Percentiles rank a stretch among this genome's conserved stretches.
Evolutionary conservation across 2,329 filamentous ascomycete species (phyloP).

Genomic region (Orbilia ellipsospora): DNA sequence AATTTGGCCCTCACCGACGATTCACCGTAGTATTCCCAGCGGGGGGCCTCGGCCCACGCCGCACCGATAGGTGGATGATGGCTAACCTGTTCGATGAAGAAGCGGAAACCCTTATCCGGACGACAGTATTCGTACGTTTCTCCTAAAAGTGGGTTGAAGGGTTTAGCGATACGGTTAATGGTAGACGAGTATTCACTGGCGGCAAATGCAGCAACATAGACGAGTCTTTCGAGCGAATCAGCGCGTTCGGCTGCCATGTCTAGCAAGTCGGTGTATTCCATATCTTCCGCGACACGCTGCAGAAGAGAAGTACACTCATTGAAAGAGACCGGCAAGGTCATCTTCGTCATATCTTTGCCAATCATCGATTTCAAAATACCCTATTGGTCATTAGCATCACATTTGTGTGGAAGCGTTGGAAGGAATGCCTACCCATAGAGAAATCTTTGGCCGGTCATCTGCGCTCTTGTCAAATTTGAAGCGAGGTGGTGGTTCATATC

Average conservation of each 20-base stretch:
- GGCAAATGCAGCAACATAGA: slow-evolving; percentile 95
- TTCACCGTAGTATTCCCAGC: slow-evolving; percentile 98
- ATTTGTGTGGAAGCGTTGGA: slow-evolving; percentile 47
- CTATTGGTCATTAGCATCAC: slow-evolving; percentile 65
- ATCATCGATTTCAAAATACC: slow-evolving; percentile 99
- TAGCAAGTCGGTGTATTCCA: slow-evolving; percentile 95
- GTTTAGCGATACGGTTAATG: slow-evolving; percentile 95
- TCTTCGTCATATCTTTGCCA: slow-evolving; percentile 99
- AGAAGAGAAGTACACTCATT: slow-evolving; percentile 97
- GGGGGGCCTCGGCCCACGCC: slow-evolving; percentile 88
- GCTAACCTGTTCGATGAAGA: slow-evolving; percentile 98
- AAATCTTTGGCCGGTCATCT: slow-evolving; percentile 92
- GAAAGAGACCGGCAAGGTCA: slow-evolving; percentile 97
- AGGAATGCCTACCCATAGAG: slow-evolving; percentile 80
- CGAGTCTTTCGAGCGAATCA: slow-evolving; percentile 89
- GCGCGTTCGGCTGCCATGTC: slow-evolving; percentile 85
- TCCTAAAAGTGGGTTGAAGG: slow-evolving; percentile 94
- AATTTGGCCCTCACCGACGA: slow-evolving; percentile 96
- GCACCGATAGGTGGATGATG: slow-evolving; percentile 96
- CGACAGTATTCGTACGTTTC: slow-evolving; percentile 97
- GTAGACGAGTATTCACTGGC: slow-evolving; percentile 97
- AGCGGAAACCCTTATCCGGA: slow-evolving; percentile 96
- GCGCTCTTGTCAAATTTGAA: slow-evolving; percentile 85
- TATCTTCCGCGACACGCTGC: slow-evolving; percentile 94
- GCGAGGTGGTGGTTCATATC: slow-evolving; percentile 90